A percentile compares a stretch with the other conserved stretches of the same genome.
These are phyloP conservation scores for Pleodorina starrii DNA, from an alignment of 139 green algal species.

Conservation along the genomic window DNA sequence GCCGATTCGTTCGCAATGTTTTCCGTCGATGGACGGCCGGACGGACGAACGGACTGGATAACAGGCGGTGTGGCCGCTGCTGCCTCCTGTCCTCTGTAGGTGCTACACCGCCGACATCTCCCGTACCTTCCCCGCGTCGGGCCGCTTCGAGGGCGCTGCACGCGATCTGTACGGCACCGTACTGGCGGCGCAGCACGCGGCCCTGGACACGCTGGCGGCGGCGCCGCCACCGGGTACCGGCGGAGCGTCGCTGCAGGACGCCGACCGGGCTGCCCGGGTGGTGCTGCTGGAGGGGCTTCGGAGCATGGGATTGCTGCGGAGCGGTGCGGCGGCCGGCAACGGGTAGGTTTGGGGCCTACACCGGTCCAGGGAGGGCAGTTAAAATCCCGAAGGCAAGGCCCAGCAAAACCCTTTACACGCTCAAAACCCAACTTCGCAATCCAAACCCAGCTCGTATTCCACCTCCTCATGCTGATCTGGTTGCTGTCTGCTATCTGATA, in stretches of 20 bases:
- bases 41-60: too few relatives aligned
- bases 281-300: conserved; percentile 41
- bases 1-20: too few relatives aligned
- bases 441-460: too few relatives aligned
- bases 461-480: too few relatives aligned
- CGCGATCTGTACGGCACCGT: conserved; percentile 65
- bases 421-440: too few relatives aligned
- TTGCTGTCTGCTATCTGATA: too few relatives aligned
- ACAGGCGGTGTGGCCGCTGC: too few relatives aligned
- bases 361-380: too few relatives aligned
- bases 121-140: conserved; percentile 61
- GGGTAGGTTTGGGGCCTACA: neutral
- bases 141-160: conserved; percentile 51
- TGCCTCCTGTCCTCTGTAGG: neutral
- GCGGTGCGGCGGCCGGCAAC: neutral
- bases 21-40: too few relatives aligned
- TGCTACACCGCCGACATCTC: conserved; percentile 77
- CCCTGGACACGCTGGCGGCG: neutral
- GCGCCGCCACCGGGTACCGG: neutral
- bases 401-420: too few relatives aligned
- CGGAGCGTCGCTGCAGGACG: neutral
- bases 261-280: neutral
- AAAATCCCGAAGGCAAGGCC: too few relatives aligned
- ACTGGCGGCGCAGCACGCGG: conserved; percentile 52
- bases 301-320: conserved; percentile 51